Evolutionary conservation across 2,329 filamentous ascomycete species (phyloP), one percentile per base, ranked within the genome.

Genomic region (Coniochaeta pulveracea): DNA sequence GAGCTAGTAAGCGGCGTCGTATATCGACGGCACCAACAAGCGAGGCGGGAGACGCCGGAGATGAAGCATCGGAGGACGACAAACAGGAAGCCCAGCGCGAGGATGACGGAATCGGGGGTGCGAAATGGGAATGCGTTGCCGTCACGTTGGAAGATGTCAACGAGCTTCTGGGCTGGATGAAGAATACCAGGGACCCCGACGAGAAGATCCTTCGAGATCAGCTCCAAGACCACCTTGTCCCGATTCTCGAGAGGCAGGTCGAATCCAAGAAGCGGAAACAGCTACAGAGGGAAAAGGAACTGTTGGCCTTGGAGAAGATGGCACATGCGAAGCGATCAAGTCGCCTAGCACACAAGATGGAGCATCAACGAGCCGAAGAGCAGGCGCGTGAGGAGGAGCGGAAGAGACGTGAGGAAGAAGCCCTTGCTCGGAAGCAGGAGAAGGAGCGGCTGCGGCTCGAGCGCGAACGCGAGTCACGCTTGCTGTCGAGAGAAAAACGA

Each of bases 291-390:
- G 75, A 93, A 51, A 84, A 79, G 40, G 89, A 96, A 47, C 57
- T 93, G 15, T 64, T 85, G 34, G 85, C 77, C 44, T 57, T 93
- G 43, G 80, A 89, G 45, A 89, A 91, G 52, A 71, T 96, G 59
- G 85, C 85, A n/a, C 84, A 80, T 36, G 89, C 91, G 4, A 98
- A 98, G 60, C 70, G 91, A 41, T 98, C 91, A 1, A 93, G 85
- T 47, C 76, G 91, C 41, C 75, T 98, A 43, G 88, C 89, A 12
- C 72, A 72, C 42, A 93, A 85, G 50, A 63, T 76, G 21, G 86
- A 95, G 50, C 80, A 76, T 42, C 82, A 86, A 48, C 79, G 75
- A 44, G 66, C 80, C 39, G 77, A 89, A 29, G 77, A 85, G 38
- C 72, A 81, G 44, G 69, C 67, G 12, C 74, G 68, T 8, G 80